A percentile compares a stretch with the other conserved stretches of the same genome.
Conservation (phyloP, 331 rosid genomes). For the Stylosanthes scabra region DNA sequence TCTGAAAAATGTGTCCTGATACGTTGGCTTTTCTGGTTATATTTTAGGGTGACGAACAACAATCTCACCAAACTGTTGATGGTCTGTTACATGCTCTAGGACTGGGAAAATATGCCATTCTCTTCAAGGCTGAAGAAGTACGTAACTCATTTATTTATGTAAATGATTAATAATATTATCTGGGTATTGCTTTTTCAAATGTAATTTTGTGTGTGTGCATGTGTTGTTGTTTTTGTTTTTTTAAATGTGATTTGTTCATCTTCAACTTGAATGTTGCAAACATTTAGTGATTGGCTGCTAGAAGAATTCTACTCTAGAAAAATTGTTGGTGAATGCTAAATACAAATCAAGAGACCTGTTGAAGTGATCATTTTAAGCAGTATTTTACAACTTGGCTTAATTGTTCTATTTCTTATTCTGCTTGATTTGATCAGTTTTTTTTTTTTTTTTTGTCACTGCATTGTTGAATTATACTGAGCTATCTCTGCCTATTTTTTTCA, state of each 20-base stretch:
- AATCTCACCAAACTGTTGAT: constrained; percentile 77
- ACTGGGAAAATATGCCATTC: constrained; percentile 79
- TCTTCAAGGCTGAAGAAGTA: constrained; percentile 98
- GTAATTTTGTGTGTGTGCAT: neutral
- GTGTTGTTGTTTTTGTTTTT: too few relatives aligned
- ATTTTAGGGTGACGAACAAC: constrained; percentile 71
- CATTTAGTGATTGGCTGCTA: constrained; percentile 12
- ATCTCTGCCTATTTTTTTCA: constrained; percentile 20
- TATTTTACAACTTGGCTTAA: constrained; percentile 3
- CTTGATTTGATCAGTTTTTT: constrained; percentile 4
- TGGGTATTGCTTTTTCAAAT: constrained; percentile 16
- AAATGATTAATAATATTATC: constrained; percentile 16
- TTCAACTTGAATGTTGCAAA: constrained; percentile 25
- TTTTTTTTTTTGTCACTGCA: neutral
- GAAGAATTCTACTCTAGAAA: constrained; percentile 3
- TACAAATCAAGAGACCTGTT: constrained; percentile 8
- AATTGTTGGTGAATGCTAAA: constrained; percentile 22
- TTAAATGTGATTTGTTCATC: constrained; percentile 7
- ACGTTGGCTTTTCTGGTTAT: constrained; percentile 32
- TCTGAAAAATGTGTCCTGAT: constrained; percentile 34
- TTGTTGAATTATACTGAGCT: constrained; percentile 13
- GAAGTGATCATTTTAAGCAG: neutral
- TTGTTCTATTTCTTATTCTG: constrained; percentile 6
- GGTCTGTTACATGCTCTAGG: constrained; percentile 79
- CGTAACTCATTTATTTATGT: constrained; percentile 42